Conservation (phyloP, 2,329 filamentous ascomycete species). For the Penicillium sp. region DNA sequence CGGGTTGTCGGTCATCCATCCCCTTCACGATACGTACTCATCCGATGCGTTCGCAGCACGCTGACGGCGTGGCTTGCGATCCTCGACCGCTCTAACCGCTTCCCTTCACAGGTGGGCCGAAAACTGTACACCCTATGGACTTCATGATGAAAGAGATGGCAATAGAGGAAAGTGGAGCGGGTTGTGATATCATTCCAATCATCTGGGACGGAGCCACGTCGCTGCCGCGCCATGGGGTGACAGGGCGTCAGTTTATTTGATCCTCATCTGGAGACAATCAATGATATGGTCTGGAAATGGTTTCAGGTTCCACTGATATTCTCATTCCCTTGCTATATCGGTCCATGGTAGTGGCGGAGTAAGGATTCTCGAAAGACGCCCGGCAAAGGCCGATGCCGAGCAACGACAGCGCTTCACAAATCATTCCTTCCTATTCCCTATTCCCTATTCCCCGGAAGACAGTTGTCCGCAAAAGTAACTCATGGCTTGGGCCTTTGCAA, state of each 20-base stretch:
- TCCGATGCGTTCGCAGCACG: background rate
- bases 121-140: background rate
- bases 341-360: background rate
- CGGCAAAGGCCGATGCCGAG: background rate
- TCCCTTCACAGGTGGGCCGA: background rate
- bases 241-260: constrained; percentile 8
- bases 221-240: background rate
- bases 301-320: constrained; percentile 5
- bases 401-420: background rate
- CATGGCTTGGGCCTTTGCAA: background rate
- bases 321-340: background rate
- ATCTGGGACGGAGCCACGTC: constrained; percentile 1
- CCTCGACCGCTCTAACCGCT: background rate
- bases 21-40: background rate
- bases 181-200: constrained; percentile 9
- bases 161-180: background rate
- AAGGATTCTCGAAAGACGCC: background rate
- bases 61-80: constrained; percentile 5
- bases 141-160: constrained; percentile 2
- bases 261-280: constrained; percentile 1
- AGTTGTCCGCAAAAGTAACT: constrained; percentile 1
- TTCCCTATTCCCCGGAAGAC: background rate
- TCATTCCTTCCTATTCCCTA: too few species aligned
- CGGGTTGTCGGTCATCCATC: too few species aligned
- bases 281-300: background rate